phyloP scores from a whole-genome alignment of 2,329 filamentous ascomycete genomes.

The Phyllosticta citriasiana region DNA sequence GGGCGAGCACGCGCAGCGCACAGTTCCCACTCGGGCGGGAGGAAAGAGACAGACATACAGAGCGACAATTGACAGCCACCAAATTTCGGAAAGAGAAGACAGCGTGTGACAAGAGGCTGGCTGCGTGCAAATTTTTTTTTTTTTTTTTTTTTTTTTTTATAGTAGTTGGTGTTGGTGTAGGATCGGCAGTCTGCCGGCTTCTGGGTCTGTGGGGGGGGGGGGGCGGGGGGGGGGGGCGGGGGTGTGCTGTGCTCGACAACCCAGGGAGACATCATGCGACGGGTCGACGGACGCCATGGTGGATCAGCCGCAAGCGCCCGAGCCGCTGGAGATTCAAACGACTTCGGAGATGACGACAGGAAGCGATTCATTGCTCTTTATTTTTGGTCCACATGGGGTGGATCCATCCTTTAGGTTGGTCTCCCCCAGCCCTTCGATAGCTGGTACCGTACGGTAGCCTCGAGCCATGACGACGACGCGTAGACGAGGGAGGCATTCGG shows the following conservation, averaged over 20 bases:
- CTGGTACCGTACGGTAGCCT: too few relatives aligned
- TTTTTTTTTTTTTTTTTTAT: too few relatives aligned
- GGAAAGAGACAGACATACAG: background rate
- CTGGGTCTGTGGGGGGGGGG: background rate
- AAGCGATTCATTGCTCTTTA: background rate
- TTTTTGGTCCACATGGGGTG: background rate
- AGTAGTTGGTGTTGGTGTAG: background rate
- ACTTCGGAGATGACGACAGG: background rate
- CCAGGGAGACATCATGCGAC: background rate
- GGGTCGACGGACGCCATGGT: conserved; percentile 3
- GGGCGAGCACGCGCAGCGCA: background rate
- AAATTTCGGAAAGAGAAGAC: background rate
- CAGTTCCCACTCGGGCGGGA: background rate
- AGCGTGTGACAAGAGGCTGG: background rate
- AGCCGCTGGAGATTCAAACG: conserved; percentile 4
- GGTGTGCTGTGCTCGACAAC: background rate
- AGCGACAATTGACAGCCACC: background rate
- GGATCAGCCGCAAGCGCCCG: conserved; percentile 7
- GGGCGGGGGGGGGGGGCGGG: too few relatives aligned
- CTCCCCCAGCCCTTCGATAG: too few relatives aligned
- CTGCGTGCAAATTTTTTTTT: background rate
- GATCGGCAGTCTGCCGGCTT: background rate
- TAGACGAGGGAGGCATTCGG: too few relatives aligned
- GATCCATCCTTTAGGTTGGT: background rate
- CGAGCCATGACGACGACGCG: too few relatives aligned